phyloP scores from a whole-genome alignment of 2,329 filamentous ascomycete genomes.

The Colletotrichum echinochloae region DNA sequence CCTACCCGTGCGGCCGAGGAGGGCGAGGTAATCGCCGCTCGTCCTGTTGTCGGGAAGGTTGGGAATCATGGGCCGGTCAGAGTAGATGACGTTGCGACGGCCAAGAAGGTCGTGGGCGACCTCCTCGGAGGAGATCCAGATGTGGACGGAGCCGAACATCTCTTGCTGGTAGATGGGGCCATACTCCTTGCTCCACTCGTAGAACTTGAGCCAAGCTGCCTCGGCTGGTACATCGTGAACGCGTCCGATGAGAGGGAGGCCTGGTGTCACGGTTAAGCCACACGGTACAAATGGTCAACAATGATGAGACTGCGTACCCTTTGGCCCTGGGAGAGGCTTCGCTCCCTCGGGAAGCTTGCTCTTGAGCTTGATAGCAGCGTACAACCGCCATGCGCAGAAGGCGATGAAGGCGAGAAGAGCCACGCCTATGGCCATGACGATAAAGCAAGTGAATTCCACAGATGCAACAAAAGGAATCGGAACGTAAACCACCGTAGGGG shows the following conservation, averaged over 20 bases:
- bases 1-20: conserved; percentile 57
- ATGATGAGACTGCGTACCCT: conserved; percentile 40
- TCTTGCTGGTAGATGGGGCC: conserved; percentile 61
- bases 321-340: conserved; percentile 48
- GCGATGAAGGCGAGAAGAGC: conserved; percentile 34
- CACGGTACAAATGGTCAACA: conserved; percentile 1
- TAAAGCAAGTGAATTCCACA: conserved; percentile 9
- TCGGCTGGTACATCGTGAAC: conserved; percentile 59
- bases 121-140: conserved; percentile 61
- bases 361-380: conserved; percentile 32
- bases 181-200: conserved; percentile 60
- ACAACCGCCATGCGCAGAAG: conserved; percentile 39
- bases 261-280: too few relatives aligned
- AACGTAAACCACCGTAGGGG: neutral
- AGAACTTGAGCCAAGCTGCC: conserved; percentile 60
- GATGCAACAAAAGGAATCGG: neutral
- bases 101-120: conserved; percentile 60
- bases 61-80: conserved; percentile 60
- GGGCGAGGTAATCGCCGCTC: conserved; percentile 59
- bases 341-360: conserved; percentile 45
- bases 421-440: conserved; percentile 36
- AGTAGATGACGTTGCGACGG: conserved; percentile 56
- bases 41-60: conserved; percentile 61
- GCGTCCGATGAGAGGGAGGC: conserved; percentile 57
- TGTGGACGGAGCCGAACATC: conserved; percentile 59